Percentiles rank a stretch among this genome's conserved stretches.
Evolutionary conservation across 1,139 yeast genomes (phyloP).

Genomic region (Debaryomyces udenii): DNA sequence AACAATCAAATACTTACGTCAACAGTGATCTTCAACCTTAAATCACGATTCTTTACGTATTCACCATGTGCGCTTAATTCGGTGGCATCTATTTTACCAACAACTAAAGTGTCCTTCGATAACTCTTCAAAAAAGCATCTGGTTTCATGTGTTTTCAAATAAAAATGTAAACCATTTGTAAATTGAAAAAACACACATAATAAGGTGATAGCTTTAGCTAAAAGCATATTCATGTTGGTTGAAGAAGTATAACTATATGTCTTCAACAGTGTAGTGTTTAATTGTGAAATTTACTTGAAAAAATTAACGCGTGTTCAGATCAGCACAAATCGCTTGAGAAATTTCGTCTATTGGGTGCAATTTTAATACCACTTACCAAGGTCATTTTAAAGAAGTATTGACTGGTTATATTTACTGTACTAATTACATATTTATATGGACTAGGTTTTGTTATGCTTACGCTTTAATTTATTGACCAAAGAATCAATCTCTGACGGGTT

Average conservation of each 20-base stretch:
- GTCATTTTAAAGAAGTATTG: no score
- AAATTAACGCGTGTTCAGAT: constrained; percentile 17
- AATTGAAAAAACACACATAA: constrained; percentile 21
- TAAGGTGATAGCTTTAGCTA: constrained; percentile 15
- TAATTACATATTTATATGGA: background rate
- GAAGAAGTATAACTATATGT: constrained; percentile 1
- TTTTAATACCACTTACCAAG: no score
- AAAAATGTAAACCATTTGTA: constrained; percentile 45
- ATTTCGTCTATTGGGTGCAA: background rate
- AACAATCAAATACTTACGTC: constrained; percentile 28
- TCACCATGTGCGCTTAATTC: constrained; percentile 37
- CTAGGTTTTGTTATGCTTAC: constrained; percentile 9
- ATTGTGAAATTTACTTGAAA: constrained; percentile 1
- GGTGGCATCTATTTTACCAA: constrained; percentile 48
- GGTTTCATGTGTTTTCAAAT: constrained; percentile 47
- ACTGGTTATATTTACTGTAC: no score
- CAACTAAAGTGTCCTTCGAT: constrained; percentile 45
- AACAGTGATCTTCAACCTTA: constrained; percentile 44
- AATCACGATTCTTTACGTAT: constrained; percentile 34
- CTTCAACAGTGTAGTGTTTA: background rate
- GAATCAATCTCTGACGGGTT: constrained; percentile 18
- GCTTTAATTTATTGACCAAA: constrained; percentile 31
- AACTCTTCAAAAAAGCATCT: constrained; percentile 53
- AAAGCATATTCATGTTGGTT: constrained; percentile 10
- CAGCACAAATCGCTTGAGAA: constrained; percentile 4